Conservation (phyloP, 163 green algal genomes). For the Chloromonas sp. region DNA sequence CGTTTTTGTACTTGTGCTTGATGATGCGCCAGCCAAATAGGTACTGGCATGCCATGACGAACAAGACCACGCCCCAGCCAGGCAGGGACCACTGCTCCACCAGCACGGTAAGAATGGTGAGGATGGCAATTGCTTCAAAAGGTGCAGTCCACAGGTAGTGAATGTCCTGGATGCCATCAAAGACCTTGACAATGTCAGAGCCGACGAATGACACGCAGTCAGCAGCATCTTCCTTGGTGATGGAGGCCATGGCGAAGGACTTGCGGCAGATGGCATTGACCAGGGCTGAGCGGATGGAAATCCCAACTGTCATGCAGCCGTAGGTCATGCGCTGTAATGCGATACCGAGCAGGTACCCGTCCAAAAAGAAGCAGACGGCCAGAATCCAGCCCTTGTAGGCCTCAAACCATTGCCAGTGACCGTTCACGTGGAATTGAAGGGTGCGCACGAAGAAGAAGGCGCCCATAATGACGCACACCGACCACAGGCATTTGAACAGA, state of each 20-base stretch:
- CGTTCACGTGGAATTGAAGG: constrained; percentile 18
- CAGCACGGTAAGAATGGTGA: constrained; percentile 36
- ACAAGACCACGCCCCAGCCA: constrained; percentile 37
- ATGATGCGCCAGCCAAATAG: constrained; percentile 51
- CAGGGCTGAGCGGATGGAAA: constrained; percentile 28
- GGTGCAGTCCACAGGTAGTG: constrained; percentile 54
- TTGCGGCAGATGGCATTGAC: constrained; percentile 28
- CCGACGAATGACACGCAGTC: constrained; percentile 40
- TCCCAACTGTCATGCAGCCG: constrained; percentile 4
- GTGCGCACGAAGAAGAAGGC: constrained; percentile 57
- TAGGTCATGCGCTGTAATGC: constrained; percentile 31
- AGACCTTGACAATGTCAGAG: constrained; percentile 28
- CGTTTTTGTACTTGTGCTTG: constrained; percentile 39
- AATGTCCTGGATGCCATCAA: constrained; percentile 52
- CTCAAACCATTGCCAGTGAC: not conserved
- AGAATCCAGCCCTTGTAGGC: constrained; percentile 38
- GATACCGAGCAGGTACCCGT: constrained; percentile 38
- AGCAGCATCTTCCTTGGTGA: constrained; percentile 28
- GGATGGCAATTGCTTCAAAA: constrained; percentile 44
- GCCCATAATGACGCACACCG: constrained; percentile 41
- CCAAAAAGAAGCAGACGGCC: constrained; percentile 39
- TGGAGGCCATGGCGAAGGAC: constrained; percentile 33
- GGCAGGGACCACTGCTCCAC: constrained; percentile 36
- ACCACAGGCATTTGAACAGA: constrained; percentile 50
- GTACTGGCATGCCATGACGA: constrained; percentile 46